A percentile compares a stretch with the other conserved stretches of the same genome.
Evolutionary conservation across 805 yeast genomes (phyloP).

Genomic region (Torulaspora gathmanii): DNA sequence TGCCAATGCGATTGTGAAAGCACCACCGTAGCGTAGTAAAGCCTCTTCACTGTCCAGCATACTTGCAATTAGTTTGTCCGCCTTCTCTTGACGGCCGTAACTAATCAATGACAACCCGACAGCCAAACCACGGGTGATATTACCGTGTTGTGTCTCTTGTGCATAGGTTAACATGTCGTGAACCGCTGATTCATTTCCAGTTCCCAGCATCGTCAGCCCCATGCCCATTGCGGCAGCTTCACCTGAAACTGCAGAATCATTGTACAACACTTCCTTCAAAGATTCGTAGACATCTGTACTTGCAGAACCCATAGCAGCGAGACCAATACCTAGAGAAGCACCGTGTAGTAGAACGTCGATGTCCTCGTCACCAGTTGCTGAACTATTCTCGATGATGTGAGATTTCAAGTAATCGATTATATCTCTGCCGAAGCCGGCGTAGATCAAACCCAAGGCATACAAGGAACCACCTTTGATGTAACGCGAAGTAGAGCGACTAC

Average conservation of each 20-base stretch:
- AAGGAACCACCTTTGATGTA: constrained; percentile 95
- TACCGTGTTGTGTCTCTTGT: constrained; percentile 92
- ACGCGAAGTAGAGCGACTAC: constrained; percentile 58
- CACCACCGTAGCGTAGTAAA: constrained; percentile 91
- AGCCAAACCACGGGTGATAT: constrained; percentile 88
- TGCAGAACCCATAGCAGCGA: constrained; percentile 92
- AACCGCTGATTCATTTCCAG: constrained; percentile 63
- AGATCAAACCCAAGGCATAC: constrained; percentile 87
- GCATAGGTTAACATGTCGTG: constrained; percentile 87
- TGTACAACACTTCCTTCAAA: constrained; percentile 73
- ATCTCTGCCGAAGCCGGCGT: constrained; percentile 94
- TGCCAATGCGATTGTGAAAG: constrained; percentile 88
- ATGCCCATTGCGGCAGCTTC: constrained; percentile 95
- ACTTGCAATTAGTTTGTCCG: constrained; percentile 61
- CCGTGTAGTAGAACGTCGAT: constrained; percentile 88
- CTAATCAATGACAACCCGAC: constrained; percentile 82
- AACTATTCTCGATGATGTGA: constrained; percentile 60
- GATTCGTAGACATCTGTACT: constrained; percentile 72
- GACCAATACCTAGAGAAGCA: constrained; percentile 91
- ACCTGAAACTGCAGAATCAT: constrained; percentile 91
- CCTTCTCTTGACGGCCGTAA: constrained; percentile 79
- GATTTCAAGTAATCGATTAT: constrained; percentile 71
- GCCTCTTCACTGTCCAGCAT: constrained; percentile 73
- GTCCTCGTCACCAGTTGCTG: constrained; percentile 58
- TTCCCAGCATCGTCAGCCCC: constrained; percentile 94